Base-by-base conservation (phyloP, 148 eudicot species). In the Euryodendron excelsum region DNA sequence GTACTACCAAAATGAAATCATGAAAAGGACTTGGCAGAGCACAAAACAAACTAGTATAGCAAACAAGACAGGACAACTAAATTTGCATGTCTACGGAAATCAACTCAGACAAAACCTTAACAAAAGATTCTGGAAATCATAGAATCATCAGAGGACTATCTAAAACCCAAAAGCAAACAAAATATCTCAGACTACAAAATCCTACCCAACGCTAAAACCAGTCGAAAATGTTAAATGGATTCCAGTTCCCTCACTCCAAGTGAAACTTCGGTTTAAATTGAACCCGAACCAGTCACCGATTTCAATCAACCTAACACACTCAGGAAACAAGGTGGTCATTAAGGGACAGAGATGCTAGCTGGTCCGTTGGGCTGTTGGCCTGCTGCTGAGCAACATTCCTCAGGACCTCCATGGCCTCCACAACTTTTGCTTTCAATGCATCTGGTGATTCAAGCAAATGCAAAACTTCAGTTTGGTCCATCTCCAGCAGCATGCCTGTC, bases 371-470 rank as follows among this genome's bases (percentile, higher is more conserved):
- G 79, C 74, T 86, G 79, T 47, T 72, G 23, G 83, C 83, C 64
- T 88, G 91, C 82, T 89, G 88, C 75, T 81, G 85, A 41, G 86
- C 90, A 70, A 94, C 98, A 71, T 83, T 94, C 81, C 91, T 86
- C 82, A 92, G 80, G 20, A 94, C 97, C 31, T 94, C 97, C 91
- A 94, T 91, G 6, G 98, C 97, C 83, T 94, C 97, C 0, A 91
- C 82, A 66, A 94, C 97, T 78, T 94, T 92, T 0, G 97, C 87
- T 83, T 90, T 94, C 83, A 94, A 79, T 10, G 97, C 98, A 39
- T 94, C 98, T 0, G 98, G 97, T 59, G 98, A 87, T 75, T 93
- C 98, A 1, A 93, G 89, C 89, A 93, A 74, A 82, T 90, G 93
- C 80, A 93, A 58, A 61, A 93, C 95, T 80, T 93, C 97, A 4